Base-by-base conservation (phyloP, 2,329 filamentous ascomycete species). In the Fusarium sp. region DNA sequence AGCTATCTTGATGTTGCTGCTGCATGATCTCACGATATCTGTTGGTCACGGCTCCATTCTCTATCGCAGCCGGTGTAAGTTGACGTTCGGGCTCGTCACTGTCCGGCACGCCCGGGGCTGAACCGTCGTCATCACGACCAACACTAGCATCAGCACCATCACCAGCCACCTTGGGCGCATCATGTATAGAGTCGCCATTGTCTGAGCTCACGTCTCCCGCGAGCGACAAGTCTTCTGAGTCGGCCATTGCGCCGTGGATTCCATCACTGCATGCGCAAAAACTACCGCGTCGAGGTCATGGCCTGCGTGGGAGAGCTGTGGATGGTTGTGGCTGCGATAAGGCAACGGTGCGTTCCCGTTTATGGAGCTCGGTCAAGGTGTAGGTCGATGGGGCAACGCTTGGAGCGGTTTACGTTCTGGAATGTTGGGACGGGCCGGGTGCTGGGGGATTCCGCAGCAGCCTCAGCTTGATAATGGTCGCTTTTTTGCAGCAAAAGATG, bases 1-100 rank as follows among this genome's bases (percentile, higher is more conserved):
- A 86, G 15, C 70, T 71, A 63, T 81, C 78, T 13, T 83, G 81
- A 42, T 68, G 66, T 22, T 77, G 75, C 34, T 80, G 76, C 48
- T 76, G 75, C 28, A 83, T 68, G 8, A 83, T 75, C 57, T 81
- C 76, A 35, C 77, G 79, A 67, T 82, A 82, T 51, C 78, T 77
- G 61, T 77, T 78, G 35, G 75, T 72, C 29, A 79, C 69, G 10
- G 63, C 61, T 15, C 66, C 64, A 28, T 71, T 71, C 10, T 60
- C 65, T 50, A 72, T 62, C 15, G 59, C 36, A 26, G 53, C 53
- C 8, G 70, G 58, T 25, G 68, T 59, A 19, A 59, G 44, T 35
- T 64, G 62, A 41, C 57, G 65, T 26, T 65, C 58, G 12, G 42
- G 55, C 26, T 52, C 54, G 26, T 59, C 58, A 5, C 52, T 60